These are phyloP conservation scores for Mycothermus thermophilus DNA, from an alignment of 495 filamentous ascomycete genomes.

Conservation along the genomic window DNA sequence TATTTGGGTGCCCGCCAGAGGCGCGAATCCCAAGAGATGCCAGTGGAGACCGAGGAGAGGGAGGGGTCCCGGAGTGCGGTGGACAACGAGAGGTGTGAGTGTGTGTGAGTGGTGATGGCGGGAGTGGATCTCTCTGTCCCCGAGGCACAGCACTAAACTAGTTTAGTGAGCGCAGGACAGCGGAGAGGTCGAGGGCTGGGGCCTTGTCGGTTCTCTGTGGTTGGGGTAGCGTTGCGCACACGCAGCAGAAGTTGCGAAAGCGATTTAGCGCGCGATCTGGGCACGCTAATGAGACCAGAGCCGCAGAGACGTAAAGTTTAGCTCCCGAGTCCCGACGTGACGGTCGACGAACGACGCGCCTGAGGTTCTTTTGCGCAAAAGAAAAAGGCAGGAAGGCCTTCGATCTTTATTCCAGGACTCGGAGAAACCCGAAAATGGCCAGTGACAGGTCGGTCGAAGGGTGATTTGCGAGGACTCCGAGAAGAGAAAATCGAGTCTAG, in stretches of 20 bases:
- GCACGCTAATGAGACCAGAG: slow-evolving; percentile 5
- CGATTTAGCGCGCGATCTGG: slow-evolving; percentile 4
- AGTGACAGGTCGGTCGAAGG: slow-evolving; percentile 10
- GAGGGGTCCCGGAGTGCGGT: too few species aligned
- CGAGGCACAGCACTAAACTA: too few species aligned
- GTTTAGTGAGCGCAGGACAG: slow-evolving; percentile 1
- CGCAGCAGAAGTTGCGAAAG: not conserved
- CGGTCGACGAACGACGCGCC: not conserved
- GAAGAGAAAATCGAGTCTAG: slow-evolving; percentile 24
- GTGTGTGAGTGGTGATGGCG: not conserved
- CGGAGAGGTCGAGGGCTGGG: not conserved
- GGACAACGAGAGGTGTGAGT: too few species aligned
- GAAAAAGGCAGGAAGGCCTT: not conserved
- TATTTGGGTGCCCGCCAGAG: too few species aligned
- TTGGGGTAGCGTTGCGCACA: slow-evolving; percentile 4
- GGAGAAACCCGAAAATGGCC: not conserved
- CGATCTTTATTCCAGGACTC: not conserved
- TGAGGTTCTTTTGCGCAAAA: slow-evolving; percentile 1
- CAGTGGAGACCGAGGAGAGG: too few species aligned
- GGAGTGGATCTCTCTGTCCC: too few species aligned
- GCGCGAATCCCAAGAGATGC: too few species aligned
- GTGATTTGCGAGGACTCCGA: too few species aligned
- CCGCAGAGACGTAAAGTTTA: slow-evolving; percentile 6
- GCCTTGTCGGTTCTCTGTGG: slow-evolving; percentile 1
- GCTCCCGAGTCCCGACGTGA: slow-evolving; percentile 2